Evolutionary conservation across 208 protist species (phyloP), one percentile per base, ranked within the genome.

Genomic region (Leishmania major): DNA sequence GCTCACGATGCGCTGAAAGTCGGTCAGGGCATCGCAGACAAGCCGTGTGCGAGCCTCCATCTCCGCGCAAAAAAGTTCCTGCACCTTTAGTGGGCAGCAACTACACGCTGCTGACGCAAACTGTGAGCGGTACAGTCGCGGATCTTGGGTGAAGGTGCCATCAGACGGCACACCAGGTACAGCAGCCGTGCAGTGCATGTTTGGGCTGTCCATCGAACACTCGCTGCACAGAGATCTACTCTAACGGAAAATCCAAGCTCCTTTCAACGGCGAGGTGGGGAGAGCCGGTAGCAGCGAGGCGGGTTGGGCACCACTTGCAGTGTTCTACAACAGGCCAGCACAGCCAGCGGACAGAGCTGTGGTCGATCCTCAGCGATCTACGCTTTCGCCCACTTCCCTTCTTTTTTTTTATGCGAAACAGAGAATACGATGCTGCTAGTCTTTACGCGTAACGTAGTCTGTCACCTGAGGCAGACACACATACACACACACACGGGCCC

Each of bases 1-100:
- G 57, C 84, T 81, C 1, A 95, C 89, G 71, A 95, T 89, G n/a
- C 90, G 88, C 74, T 95, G 92, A 88, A 97, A 95, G 49, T 85
- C 84, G 5, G 88, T 94, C 47, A 88, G 55, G 71, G 93, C 91
- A 82, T 95, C 92, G 77, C 92, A 97, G 37, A 70, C 35, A 6
- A 97, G 75, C 17, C 73, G 35, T 19, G 92, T 96, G 19, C 94
- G 92, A 22, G 73, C 66, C 55, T 90, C 60, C 79, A 93, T 86
- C 78, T 97, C 92, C 0, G 84, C 85, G 76, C 92, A 97, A 15
- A 89, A 31, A 64, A 95, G 25, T 40, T 87, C 71, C 22, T 83
- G 91, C 70, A 81, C 31, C 0, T 47, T 47, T 13, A 79, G 22
- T 47, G 25, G 43, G 25, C n/a, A 31, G 57, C 6, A 37, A 10